phyloP scores from a whole-genome alignment of 1,139 yeast genomes.

The Pichiaceae sp. region DNA sequence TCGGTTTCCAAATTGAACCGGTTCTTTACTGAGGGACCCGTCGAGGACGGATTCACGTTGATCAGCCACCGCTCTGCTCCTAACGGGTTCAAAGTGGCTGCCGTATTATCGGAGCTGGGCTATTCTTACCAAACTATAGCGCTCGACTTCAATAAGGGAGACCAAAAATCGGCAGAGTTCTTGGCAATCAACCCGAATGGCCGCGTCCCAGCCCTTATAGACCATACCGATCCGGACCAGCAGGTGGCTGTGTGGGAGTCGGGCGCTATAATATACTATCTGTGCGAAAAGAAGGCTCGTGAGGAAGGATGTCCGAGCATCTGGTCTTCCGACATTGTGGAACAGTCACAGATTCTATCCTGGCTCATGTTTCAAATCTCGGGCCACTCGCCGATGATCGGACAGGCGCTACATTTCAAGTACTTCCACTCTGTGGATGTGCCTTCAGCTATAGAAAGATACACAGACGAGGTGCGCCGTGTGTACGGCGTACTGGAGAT shows the following conservation, averaged over 20 bases:
- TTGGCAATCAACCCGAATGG: conserved; percentile 91
- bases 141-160: conserved; percentile 81
- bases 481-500: conserved; percentile 92
- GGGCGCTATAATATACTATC: conserved; percentile 79
- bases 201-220: conserved; percentile 88
- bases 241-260: conserved; percentile 82
- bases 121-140: conserved; percentile 75
- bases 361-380: conserved; percentile 95
- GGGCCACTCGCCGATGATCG: conserved; percentile 97
- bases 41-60: conserved; percentile 76
- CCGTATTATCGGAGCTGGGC: conserved; percentile 76
- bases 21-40: conserved; percentile 58
- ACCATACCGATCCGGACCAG: conserved; percentile 60
- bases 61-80: conserved; percentile 93
- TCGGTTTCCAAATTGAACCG: conserved; percentile 55
- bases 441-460: conserved; percentile 83
- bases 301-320: conserved; percentile 58
- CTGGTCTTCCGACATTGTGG: conserved; percentile 74
- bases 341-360: conserved; percentile 78
- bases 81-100: conserved; percentile 93
- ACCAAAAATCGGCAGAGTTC: conserved; percentile 89
- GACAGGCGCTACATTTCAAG: conserved; percentile 90
- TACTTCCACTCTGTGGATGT: conserved; percentile 85
- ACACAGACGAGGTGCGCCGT: conserved; percentile 87
- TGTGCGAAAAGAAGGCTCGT: conserved; percentile 58